Evolutionary conservation across 2,329 filamentous ascomycete species (phyloP).

Genomic region (Trichothecium sympodiale): DNA sequence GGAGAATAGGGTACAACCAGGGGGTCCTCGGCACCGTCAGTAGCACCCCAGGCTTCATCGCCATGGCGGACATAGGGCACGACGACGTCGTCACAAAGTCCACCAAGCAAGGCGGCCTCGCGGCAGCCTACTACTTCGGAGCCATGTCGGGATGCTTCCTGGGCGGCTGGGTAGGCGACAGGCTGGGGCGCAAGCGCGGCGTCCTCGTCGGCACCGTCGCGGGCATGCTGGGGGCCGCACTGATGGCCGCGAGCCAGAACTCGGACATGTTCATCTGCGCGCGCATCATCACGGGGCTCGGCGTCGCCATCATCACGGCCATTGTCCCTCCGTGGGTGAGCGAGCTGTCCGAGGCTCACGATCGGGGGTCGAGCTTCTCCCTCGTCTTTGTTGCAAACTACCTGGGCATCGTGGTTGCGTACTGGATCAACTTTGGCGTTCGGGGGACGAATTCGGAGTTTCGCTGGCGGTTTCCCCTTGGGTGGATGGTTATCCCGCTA

Average conservation of each 20-base stretch:
- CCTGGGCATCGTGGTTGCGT: slow-evolving; percentile 32
- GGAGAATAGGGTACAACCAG: slow-evolving; percentile 36
- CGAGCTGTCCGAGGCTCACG: slow-evolving; percentile 32
- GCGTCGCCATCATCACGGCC: slow-evolving; percentile 38
- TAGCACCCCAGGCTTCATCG: slow-evolving; percentile 25
- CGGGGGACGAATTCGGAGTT: slow-evolving; percentile 16
- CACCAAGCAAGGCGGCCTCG: slow-evolving; percentile 38
- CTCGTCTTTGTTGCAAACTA: slow-evolving; percentile 43
- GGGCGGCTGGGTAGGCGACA: slow-evolving; percentile 38
- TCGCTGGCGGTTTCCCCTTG: slow-evolving; percentile 25
- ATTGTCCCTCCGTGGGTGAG: slow-evolving; percentile 37
- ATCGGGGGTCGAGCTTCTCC: slow-evolving; percentile 33
- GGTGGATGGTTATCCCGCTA: slow-evolving; percentile 29
- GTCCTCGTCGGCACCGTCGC: slow-evolving; percentile 34
- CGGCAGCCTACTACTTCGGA: slow-evolving; percentile 42
- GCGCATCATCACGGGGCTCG: slow-evolving; percentile 38
- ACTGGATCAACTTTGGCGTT: slow-evolving; percentile 27
- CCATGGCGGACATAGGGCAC: slow-evolving; percentile 32
- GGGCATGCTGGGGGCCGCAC: slow-evolving; percentile 34
- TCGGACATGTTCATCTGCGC: slow-evolving; percentile 37
- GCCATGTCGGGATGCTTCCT: slow-evolving; percentile 37
- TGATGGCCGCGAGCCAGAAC: slow-evolving; percentile 32
- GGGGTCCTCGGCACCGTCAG: slow-evolving; percentile 43
- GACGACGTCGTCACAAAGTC: slow-evolving; percentile 35
- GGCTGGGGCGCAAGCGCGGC: slow-evolving; percentile 34